Evolutionary conservation across 139 green algal genomes (phyloP).

Genomic region (Tetraselmis chui): DNA sequence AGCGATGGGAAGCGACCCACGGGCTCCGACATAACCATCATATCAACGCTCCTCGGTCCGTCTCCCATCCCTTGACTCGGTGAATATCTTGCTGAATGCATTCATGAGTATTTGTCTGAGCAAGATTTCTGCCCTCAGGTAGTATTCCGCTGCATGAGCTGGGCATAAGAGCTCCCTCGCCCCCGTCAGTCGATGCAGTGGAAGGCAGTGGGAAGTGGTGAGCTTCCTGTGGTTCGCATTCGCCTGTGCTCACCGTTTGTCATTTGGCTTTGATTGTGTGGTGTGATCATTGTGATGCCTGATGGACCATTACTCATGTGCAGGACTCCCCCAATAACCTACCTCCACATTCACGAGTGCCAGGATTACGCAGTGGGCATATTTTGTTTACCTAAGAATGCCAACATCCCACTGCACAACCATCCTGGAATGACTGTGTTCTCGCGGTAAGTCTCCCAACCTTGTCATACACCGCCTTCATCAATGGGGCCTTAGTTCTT

Average conservation of each 20-base stretch:
- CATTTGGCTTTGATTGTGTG: no score
- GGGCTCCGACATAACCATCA: neutral
- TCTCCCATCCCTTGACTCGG: neutral
- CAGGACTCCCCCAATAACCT: slow-evolving; percentile 57
- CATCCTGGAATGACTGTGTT: slow-evolving; percentile 74
- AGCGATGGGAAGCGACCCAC: neutral
- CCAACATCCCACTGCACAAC: slow-evolving; percentile 81
- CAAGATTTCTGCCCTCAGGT: neutral
- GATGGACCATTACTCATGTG: neutral
- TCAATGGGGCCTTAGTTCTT: no score
- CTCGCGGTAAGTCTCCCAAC: slow-evolving; percentile 44
- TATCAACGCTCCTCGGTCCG: slow-evolving; percentile 21
- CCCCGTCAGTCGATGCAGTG: neutral
- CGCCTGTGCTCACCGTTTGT: slow-evolving; percentile 1
- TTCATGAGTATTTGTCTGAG: slow-evolving; percentile 1
- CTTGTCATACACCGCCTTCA: no score
- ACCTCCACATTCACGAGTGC: slow-evolving; percentile 80
- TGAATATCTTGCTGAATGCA: neutral
- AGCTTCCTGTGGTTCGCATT: neutral
- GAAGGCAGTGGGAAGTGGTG: neutral
- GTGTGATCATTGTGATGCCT: no score
- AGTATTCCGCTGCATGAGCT: slow-evolving; percentile 20
- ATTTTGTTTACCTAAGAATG: slow-evolving; percentile 64
- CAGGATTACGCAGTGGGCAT: slow-evolving; percentile 68
- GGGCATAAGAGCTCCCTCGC: slow-evolving; percentile 4